These are phyloP conservation scores for Seminavis robusta DNA, from an alignment of 108 stramenopile genomes.

Conservation along the genomic window DNA sequence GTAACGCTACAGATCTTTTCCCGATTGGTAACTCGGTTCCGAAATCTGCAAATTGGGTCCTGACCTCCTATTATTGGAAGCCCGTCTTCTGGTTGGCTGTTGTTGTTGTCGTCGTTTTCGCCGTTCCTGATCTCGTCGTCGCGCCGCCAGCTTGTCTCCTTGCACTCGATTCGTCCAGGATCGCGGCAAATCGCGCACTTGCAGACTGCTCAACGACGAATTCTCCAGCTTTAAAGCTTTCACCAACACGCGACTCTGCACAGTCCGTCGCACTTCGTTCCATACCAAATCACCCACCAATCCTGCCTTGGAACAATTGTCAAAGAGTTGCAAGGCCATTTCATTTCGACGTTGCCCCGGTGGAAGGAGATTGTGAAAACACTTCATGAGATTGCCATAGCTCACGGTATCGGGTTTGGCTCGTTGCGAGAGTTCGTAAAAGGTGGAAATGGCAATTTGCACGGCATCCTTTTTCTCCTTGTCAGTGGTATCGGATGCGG, in stretches of 20 bases:
- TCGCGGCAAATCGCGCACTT: slow-evolving; percentile 38
- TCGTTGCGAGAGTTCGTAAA: slow-evolving; percentile 13
- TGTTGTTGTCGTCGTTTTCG: slow-evolving; percentile 6
- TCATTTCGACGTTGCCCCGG: slow-evolving; percentile 34
- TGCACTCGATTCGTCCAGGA: slow-evolving; percentile 28
- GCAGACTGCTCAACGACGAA: slow-evolving; percentile 9
- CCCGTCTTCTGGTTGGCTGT: slow-evolving; percentile 5
- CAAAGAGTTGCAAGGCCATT: slow-evolving; percentile 49
- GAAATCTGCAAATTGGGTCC: slow-evolving; percentile 9
- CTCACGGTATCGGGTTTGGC: slow-evolving; percentile 52
- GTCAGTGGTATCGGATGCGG: slow-evolving; percentile 33
- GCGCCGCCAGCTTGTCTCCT: slow-evolving; percentile 12
- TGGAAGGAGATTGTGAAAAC: slow-evolving; percentile 56
- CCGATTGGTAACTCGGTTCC: slow-evolving; percentile 38
- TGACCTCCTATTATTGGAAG: slow-evolving; percentile 2
- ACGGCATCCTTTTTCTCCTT: slow-evolving; percentile 45
- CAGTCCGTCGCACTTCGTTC: slow-evolving; percentile 48
- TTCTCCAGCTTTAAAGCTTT: slow-evolving; percentile 16
- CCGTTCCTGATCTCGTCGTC: slow-evolving; percentile 13
- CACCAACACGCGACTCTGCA: slow-evolving; percentile 32
- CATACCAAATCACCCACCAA: slow-evolving; percentile 54
- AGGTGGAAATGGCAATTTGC: slow-evolving; percentile 46
- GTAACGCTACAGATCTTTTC: slow-evolving; percentile 45
- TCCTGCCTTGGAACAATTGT: slow-evolving; percentile 44
- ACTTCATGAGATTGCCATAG: slow-evolving; percentile 64